phyloP scores from a whole-genome alignment of 495 filamentous ascomycete genomes.

The Margaritispora aquatica region DNA sequence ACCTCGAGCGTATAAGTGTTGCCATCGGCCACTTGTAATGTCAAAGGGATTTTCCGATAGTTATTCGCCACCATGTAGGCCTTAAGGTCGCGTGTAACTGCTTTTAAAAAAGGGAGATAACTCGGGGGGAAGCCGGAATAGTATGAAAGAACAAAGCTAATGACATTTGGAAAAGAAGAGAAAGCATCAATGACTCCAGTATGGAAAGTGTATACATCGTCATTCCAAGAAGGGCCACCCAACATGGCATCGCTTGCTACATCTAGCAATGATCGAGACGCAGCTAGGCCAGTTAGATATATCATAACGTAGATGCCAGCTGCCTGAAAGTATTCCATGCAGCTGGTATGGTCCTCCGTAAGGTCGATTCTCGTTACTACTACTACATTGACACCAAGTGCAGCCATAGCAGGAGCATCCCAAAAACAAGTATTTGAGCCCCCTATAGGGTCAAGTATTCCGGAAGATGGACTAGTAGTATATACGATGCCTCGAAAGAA shows the following conservation, averaged over 20 bases:
- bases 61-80: constrained; percentile 71
- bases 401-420: constrained; percentile 67
- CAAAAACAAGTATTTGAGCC: constrained; percentile 54
- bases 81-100: constrained; percentile 89
- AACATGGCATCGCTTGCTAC: not conserved
- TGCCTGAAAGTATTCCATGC: constrained; percentile 74
- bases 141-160: constrained; percentile 96
- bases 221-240: not conserved
- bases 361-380: constrained; percentile 88
- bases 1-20: constrained; percentile 72
- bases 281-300: constrained; percentile 70
- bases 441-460: constrained; percentile 59
- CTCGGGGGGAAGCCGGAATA: constrained; percentile 83
- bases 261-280: constrained; percentile 63
- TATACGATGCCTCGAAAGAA: constrained; percentile 83
- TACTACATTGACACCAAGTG: constrained; percentile 78
- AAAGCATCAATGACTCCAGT: constrained; percentile 73
- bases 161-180: constrained; percentile 68
- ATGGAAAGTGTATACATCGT: constrained; percentile 51
- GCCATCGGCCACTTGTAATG: constrained; percentile 74
- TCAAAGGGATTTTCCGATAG: constrained; percentile 76
- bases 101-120: constrained; percentile 83
- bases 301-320: constrained; percentile 91
- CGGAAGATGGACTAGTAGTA: constrained; percentile 40
- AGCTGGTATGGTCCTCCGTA: constrained; percentile 61